Conservation (phyloP, 2,329 filamentous ascomycete genomes). For the Talaromyces sp. region DNA sequence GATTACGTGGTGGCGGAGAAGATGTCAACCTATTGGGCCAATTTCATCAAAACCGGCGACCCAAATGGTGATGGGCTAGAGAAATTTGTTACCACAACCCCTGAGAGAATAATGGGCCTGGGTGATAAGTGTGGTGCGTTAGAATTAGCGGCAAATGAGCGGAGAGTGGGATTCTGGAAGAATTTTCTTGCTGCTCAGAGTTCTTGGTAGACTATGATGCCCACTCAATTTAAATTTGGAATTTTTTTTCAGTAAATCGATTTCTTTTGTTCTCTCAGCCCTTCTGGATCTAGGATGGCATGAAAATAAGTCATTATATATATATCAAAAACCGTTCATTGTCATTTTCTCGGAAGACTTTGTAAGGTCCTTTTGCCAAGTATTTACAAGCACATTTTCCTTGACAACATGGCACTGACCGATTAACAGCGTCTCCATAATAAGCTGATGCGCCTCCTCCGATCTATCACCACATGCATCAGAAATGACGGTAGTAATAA, state of each 20-base stretch:
- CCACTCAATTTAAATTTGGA: no score
- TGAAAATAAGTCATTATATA: no score
- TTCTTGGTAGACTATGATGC: background rate
- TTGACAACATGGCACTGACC: background rate
- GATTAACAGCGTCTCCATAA: background rate
- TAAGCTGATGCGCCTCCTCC: background rate
- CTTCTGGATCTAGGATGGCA: no score
- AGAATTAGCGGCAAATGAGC: background rate
- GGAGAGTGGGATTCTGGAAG: background rate
- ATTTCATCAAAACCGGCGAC: slow-evolving; percentile 30
- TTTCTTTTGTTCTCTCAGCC: no score
- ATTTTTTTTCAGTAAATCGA: no score
- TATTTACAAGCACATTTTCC: background rate
- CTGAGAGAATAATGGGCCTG: background rate
- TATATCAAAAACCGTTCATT: no score
- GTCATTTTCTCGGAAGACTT: no score
- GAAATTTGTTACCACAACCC: background rate
- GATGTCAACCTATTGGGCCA: slow-evolving; percentile 32
- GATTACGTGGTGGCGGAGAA: slow-evolving; percentile 25
- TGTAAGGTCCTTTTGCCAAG: background rate
- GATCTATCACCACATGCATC: background rate
- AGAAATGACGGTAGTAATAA: background rate
- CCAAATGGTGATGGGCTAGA: slow-evolving; percentile 23
- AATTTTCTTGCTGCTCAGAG: background rate
- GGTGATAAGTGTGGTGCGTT: background rate